These are phyloP conservation scores for Pleurotus pulmonarius DNA, from an alignment of 768 basidiomycete species.

Conservation along the genomic window DNA sequence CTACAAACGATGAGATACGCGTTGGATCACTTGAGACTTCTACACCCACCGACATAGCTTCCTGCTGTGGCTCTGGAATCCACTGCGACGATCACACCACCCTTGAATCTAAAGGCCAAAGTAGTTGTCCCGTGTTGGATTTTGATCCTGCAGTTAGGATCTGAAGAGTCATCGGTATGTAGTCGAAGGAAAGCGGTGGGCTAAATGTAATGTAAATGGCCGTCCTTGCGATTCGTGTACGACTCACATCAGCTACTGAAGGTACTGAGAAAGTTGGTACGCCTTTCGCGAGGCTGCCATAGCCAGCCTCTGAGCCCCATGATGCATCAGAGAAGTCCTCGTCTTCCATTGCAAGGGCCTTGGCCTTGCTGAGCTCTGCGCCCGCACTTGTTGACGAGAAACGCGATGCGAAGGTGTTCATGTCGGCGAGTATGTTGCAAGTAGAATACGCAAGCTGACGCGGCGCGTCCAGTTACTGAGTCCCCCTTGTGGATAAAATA, in stretches of 20 bases:
- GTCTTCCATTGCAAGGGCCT: conserved; percentile 49
- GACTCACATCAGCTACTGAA: conserved; percentile 69
- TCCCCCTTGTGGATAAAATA: background rate
- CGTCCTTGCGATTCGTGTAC: background rate
- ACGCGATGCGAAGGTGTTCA: conserved; percentile 69
- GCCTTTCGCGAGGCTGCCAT: conserved; percentile 69
- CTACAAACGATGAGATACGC: conserved; percentile 34
- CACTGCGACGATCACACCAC: conserved; percentile 99
- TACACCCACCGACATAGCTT: conserved; percentile 82
- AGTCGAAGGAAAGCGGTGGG: conserved; percentile 87
- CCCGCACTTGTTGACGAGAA: conserved; percentile 57
- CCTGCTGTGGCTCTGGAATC: conserved; percentile 97
- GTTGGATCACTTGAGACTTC: no score
- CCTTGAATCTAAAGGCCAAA: conserved; percentile 92
- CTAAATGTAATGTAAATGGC: conserved; percentile 35
- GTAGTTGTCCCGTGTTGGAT: conserved; percentile 99
- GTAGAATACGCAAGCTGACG: conserved; percentile 32
- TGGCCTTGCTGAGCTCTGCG: conserved; percentile 46
- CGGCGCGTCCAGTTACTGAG: conserved; percentile 21
- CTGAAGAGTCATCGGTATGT: conserved; percentile 94
- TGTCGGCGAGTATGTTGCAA: conserved; percentile 30
- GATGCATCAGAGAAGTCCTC: conserved; percentile 61
- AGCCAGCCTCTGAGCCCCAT: conserved; percentile 85
- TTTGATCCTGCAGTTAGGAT: conserved; percentile 94
- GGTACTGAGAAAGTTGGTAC: conserved; percentile 72